These are phyloP conservation scores for Noccaea bulbosa DNA, from an alignment of 345 rosid species.

Conservation along the genomic window DNA sequence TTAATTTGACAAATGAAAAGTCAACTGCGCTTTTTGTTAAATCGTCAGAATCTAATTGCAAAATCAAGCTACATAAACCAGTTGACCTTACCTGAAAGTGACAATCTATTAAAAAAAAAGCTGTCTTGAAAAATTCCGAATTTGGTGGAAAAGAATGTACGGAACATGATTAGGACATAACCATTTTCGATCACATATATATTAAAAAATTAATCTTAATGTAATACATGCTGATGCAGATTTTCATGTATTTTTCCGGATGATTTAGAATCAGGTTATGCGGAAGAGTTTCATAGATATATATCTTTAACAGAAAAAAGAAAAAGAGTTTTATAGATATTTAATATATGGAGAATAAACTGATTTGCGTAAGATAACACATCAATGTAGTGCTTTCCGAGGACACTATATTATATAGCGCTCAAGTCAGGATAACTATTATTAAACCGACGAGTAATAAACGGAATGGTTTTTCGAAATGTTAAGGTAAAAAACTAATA, in stretches of 20 bases:
- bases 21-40: not conserved
- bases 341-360: too few species aligned
- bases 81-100: slow-evolving; percentile 29
- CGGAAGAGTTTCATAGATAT: too few species aligned
- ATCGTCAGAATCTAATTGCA: slow-evolving; percentile 11
- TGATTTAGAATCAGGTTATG: not conserved
- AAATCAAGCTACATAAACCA: slow-evolving; percentile 26
- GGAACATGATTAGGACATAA: slow-evolving; percentile 14
- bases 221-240: not conserved
- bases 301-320: too few species aligned
- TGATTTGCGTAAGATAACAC: too few species aligned
- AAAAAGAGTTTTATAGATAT: too few species aligned
- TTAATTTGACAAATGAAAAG: not conserved
- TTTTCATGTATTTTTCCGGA: not conserved
- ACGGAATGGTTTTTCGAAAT: too few species aligned
- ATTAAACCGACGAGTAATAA: too few species aligned
- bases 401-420: too few species aligned
- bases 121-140: not conserved
- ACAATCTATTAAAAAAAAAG: not conserved
- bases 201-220: not conserved
- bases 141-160: slow-evolving; percentile 17
- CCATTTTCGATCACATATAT: too few species aligned
- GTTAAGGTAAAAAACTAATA: too few species aligned
- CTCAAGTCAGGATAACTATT: too few species aligned
- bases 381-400: too few species aligned